Percentiles rank a stretch among this genome's conserved stretches.
Evolutionary conservation across 768 basidiomycete species (phyloP).

Genomic region (Strobilomyces confusus): DNA sequence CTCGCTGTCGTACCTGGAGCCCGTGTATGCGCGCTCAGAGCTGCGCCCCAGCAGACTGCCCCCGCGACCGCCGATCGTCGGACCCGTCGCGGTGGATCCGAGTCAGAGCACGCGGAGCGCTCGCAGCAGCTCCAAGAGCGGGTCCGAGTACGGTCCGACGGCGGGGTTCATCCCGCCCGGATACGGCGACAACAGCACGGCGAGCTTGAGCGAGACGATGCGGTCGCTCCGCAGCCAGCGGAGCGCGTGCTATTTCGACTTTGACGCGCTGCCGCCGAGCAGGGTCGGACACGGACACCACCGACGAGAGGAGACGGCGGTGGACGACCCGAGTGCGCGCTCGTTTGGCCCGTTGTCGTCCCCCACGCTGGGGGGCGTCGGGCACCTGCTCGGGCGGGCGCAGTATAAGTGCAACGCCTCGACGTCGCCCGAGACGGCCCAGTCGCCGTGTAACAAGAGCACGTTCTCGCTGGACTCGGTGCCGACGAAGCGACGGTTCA

Average conservation of each 20-base stretch:
- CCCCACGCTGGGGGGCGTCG: constrained; percentile 1
- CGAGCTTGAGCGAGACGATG: constrained; percentile 6
- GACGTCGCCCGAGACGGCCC: neutral
- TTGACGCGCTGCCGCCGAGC: constrained; percentile 22
- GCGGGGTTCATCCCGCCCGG: constrained; percentile 28
- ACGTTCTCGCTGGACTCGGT: neutral
- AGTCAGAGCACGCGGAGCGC: neutral
- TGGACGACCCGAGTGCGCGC: neutral
- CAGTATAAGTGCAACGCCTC: constrained; percentile 33
- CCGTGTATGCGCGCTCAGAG: constrained; percentile 16
- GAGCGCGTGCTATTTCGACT: constrained; percentile 25
- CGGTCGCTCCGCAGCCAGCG: constrained; percentile 14
- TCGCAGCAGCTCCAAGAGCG: neutral
- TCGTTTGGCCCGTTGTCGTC: neutral
- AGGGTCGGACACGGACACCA: neutral
- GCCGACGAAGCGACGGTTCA: neutral
- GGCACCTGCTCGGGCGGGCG: constrained; percentile 16
- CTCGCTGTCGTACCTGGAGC: constrained; percentile 17
- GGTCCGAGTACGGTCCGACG: constrained; percentile 22
- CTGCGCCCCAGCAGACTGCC: neutral
- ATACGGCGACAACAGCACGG: constrained; percentile 4
- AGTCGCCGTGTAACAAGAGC: neutral
- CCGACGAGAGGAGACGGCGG: no score
- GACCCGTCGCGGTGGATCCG: neutral
- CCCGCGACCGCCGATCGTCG: neutral